These are phyloP conservation scores for Comarum palustre DNA, from an alignment of 306 rosid genomes.

Conservation along the genomic window DNA sequence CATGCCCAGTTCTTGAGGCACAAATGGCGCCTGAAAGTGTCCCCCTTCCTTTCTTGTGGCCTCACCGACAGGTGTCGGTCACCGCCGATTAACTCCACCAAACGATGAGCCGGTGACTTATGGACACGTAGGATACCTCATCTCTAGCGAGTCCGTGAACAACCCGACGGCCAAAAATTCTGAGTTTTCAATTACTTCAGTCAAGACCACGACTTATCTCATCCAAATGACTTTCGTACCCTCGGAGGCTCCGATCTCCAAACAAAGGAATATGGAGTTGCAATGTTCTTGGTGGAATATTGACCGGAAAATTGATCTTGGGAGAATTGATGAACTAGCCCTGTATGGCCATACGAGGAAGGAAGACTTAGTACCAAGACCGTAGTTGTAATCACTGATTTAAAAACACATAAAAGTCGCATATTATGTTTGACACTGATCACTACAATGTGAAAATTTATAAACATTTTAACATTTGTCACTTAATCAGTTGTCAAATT, in stretches of 20 bases:
- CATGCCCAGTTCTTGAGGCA: background rate
- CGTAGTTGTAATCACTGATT: no score
- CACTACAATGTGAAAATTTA: no score
- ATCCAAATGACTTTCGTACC: slow-evolving; percentile 6
- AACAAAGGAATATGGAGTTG: background rate
- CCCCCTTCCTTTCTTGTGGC: background rate
- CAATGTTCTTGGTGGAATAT: background rate
- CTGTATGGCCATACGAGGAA: no score
- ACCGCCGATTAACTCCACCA: background rate
- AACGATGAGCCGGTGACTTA: background rate
- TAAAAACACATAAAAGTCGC: no score
- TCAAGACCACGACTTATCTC: background rate
- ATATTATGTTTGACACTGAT: no score
- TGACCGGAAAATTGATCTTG: background rate
- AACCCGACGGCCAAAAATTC: background rate
- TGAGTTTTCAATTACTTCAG: background rate
- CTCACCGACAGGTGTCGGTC: background rate
- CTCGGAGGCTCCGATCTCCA: background rate
- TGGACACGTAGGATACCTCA: background rate
- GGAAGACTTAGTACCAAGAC: no score
- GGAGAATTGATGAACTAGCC: background rate
- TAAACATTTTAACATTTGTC: no score
- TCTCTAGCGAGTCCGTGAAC: background rate
- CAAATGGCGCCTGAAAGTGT: background rate
- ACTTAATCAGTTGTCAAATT: no score